phyloP scores from a whole-genome alignment of 805 yeast species.

The Barnettozyma vustinii region DNA sequence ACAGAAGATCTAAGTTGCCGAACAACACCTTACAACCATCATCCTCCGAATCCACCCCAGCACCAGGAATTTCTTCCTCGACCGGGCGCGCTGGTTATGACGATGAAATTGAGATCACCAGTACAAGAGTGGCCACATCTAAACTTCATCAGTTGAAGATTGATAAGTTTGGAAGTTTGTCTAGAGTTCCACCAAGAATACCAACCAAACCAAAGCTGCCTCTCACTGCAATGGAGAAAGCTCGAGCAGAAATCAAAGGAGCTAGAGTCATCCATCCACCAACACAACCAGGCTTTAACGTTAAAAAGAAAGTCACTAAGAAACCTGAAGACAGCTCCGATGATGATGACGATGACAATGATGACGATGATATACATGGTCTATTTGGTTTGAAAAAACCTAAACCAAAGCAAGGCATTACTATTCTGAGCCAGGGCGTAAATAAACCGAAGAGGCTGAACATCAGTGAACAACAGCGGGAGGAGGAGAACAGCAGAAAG shows the following conservation, averaged over 20 bases:
- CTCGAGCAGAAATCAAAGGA: conserved; percentile 27
- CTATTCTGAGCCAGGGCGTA: background rate
- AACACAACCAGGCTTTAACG: conserved; percentile 44
- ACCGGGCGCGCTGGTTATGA: conserved; percentile 3
- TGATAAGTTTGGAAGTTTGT: conserved; percentile 34
- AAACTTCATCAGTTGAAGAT: conserved; percentile 30
- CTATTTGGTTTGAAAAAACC: conserved; percentile 26
- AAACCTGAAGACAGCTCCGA: conserved; percentile 25
- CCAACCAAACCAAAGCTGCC: conserved; percentile 27
- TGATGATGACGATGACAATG: conserved; percentile 30
- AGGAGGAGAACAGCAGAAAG: conserved; percentile 71
- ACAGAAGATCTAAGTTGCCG: conserved; percentile 27
- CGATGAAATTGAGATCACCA: conserved; percentile 5
- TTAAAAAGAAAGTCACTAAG: conserved; percentile 28
- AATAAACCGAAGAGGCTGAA: conserved; percentile 21
- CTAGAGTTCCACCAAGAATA: conserved; percentile 23
- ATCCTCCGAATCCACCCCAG: conserved; percentile 7
- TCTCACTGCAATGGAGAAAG: conserved; percentile 32
- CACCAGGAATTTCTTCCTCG: background rate
- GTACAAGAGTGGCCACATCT: background rate
- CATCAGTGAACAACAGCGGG: conserved; percentile 37
- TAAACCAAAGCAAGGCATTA: background rate
- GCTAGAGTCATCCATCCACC: conserved; percentile 40
- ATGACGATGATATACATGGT: conserved; percentile 35
- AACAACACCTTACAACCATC: conserved; percentile 1